phyloP scores from a whole-genome alignment of 768 basidiomycete species.

The Tricholoma flavovirens region DNA sequence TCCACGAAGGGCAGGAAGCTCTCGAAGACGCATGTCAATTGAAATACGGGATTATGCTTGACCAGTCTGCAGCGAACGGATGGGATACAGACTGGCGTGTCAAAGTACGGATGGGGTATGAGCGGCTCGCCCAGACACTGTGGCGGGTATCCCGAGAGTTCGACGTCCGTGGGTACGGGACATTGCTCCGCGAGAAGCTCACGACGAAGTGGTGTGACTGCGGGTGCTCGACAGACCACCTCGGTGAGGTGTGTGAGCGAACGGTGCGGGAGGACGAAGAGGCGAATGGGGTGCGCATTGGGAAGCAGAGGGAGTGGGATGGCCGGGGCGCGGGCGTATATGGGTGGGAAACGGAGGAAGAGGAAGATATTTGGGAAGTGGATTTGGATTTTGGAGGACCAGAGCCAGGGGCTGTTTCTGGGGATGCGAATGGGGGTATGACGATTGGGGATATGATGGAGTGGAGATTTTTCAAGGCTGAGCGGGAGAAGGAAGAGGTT shows the following conservation, averaged over 20 bases:
- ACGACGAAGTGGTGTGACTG: constrained; percentile 77
- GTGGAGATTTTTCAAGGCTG: constrained; percentile 64
- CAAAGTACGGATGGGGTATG: constrained; percentile 61
- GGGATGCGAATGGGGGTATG: constrained; percentile 44
- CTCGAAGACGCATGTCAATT: constrained; percentile 62
- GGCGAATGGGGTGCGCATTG: constrained; percentile 48
- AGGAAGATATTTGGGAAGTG: constrained; percentile 73
- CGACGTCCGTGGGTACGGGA: constrained; percentile 66
- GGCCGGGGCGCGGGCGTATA: constrained; percentile 65
- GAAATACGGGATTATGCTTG: constrained; percentile 40
- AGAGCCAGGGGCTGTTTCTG: constrained; percentile 31
- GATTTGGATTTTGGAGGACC: constrained; percentile 59
- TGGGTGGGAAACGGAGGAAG: constrained; percentile 72
- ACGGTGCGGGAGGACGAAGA: constrained; percentile 68
- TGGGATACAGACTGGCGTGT: constrained; percentile 54
- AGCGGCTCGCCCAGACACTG: constrained; percentile 54
- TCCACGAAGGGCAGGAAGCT: constrained; percentile 52
- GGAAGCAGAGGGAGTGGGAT: constrained; percentile 75
- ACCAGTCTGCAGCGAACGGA: constrained; percentile 26
- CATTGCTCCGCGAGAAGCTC: constrained; percentile 64
- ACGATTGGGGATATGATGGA: constrained; percentile 73
- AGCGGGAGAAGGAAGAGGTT: constrained; percentile 67
- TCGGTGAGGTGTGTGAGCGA: constrained; percentile 71
- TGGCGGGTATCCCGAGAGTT: constrained; percentile 71
- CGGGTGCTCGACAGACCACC: constrained; percentile 73